phyloP scores from a whole-genome alignment of 192 early-diverging fungal species.

The Podila minutissima region DNA sequence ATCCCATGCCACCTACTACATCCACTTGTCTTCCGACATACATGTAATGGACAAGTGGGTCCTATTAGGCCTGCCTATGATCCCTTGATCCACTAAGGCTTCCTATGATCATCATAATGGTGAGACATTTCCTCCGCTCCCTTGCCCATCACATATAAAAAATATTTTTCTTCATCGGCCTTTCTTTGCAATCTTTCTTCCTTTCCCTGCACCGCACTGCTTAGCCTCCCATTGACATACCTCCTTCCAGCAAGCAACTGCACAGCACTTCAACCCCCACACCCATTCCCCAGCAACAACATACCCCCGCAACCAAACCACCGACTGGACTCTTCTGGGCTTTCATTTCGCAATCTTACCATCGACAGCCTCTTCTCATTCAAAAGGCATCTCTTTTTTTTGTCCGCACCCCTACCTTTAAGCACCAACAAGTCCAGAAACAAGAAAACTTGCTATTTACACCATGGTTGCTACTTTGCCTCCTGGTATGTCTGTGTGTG shows the following conservation, averaged over 20 bases:
- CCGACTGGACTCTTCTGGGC: too few species aligned
- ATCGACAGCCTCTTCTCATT: not conserved
- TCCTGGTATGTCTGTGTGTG: not conserved
- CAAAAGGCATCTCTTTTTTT: too few species aligned
- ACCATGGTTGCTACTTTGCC: not conserved
- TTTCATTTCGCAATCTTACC: too few species aligned
- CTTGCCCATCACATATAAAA: not conserved
- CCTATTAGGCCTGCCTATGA: too few species aligned
- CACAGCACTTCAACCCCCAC: conserved; percentile 23
- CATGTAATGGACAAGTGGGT: too few species aligned
- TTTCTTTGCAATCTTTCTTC: conserved; percentile 7
- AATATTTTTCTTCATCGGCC: not conserved
- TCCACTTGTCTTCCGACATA: too few species aligned
- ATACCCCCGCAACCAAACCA: too few species aligned
- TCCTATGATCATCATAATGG: too few species aligned
- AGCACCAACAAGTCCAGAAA: not conserved
- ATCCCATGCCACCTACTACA: too few species aligned
- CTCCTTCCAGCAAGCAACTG: conserved; percentile 19
- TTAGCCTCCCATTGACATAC: not conserved
- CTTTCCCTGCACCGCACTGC: not conserved
- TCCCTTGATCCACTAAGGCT: too few species aligned
- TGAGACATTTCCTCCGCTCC: not conserved
- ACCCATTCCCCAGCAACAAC: not conserved
- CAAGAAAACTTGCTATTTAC: not conserved
- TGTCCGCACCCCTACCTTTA: too few species aligned